Evolutionary conservation across 495 filamentous ascomycete genomes (phyloP), one percentile per base, ranked within the genome.

Genomic region (Penicillium tannophilum): DNA sequence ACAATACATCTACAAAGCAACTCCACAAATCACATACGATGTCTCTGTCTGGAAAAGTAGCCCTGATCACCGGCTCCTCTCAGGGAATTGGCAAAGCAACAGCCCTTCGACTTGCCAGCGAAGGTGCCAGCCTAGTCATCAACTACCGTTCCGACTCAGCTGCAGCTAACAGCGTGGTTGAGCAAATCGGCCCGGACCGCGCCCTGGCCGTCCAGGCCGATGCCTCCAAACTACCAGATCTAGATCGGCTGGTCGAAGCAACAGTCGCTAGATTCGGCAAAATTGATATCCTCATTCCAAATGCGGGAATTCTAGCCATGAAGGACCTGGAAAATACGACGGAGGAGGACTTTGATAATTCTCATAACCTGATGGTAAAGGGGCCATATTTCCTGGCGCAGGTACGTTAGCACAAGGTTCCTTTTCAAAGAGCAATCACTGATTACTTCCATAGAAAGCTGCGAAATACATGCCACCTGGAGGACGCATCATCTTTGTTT

Each of bases 41-140:
- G 53, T 55, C 53, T 55, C 28, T 55, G 11, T 46, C 53, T 16
- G 53, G 53, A 36, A 55, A 55, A 46, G 42, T 55, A 7, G 42
- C 42, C 24, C 23, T 55, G 5, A 55, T 91, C 63, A 90, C 88
- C 31, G 87, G 88, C 54, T 84, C 76, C 54, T 84, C 84, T 23
- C 87, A 84, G 65, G 88, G 88, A 46, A 90, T 91, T 42, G 88
- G 88, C 58, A 79, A 72, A 52, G 81, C 87, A 53, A 78, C 79
- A 4, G 80, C 84, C 31, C 73, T 82, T 30, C 75, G 75, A 4
- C 76, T 88, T 39, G 81, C 81, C 16, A 62, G 70, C 28, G 72
- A 81, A n/a, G 86, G 87, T 47, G 88, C 86, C 52, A 84, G 78
- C 39, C 76, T 90, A 33, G 80, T 87, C 28, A 79, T 89, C 72